Evolutionary conservation across 2,329 filamentous ascomycete species (phyloP).

Genomic region (Arthrinium puccinioides): DNA sequence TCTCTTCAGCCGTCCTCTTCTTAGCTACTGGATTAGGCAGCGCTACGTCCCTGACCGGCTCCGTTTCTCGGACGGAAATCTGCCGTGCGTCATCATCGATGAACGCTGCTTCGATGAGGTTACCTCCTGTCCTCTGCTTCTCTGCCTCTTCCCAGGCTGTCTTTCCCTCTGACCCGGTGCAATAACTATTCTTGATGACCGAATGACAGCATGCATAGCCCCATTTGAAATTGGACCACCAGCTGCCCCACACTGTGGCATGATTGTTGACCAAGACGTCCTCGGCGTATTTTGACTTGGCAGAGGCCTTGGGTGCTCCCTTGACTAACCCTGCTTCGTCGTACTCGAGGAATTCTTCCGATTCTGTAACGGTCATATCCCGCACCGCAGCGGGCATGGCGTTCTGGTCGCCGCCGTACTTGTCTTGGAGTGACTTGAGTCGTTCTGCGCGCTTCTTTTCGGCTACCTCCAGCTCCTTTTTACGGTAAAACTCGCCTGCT

Average conservation of each 20-base stretch:
- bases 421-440: conserved; percentile 66
- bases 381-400: conserved; percentile 53
- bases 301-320: conserved; percentile 67
- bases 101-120: conserved; percentile 25
- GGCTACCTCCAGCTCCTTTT: conserved; percentile 69
- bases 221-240: conserved; percentile 96
- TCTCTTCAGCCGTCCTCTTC: conserved; percentile 72
- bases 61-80: conserved; percentile 9
- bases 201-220: conserved; percentile 95
- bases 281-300: conserved; percentile 87
- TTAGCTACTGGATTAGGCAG: conserved; percentile 31
- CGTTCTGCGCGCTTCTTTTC: conserved; percentile 61
- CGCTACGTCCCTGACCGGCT: conserved; percentile 11
- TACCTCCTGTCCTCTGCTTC: conserved; percentile 41
- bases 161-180: conserved; percentile 85
- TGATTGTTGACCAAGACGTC: conserved; percentile 88
- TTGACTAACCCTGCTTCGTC: conserved; percentile 87
- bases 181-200: conserved; percentile 92
- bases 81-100: conserved; percentile 14
- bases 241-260: conserved; percentile 88
- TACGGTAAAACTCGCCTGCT: conserved; percentile 76
- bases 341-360: conserved; percentile 87
- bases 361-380: conserved; percentile 66
- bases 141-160: conserved; percentile 73
- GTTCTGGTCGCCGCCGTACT: conserved; percentile 68